Conservation (phyloP, 306 rosid genomes). For the Cicer chorassanicum region DNA sequence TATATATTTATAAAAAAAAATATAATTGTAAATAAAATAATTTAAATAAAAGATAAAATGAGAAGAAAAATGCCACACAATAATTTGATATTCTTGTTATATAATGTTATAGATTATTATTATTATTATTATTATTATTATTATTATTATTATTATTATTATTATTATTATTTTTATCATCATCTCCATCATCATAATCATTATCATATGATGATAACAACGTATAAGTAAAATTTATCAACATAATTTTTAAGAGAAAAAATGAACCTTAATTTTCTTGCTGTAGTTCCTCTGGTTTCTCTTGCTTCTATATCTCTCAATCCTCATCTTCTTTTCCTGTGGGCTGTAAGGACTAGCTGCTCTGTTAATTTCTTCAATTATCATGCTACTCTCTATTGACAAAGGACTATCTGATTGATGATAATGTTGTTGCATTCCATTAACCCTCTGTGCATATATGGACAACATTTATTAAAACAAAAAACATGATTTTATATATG, state of each 20-base stretch:
- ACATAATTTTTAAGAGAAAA: not conserved
- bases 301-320: slow-evolving; percentile 81
- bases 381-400: slow-evolving; percentile 77
- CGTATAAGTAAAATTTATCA: too few relatives aligned
- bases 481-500: not conserved
- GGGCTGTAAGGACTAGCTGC: slow-evolving; percentile 76
- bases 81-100: too few relatives aligned
- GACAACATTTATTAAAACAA: not conserved
- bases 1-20: too few relatives aligned
- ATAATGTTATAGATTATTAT: too few relatives aligned
- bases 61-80: too few relatives aligned
- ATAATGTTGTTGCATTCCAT: slow-evolving; percentile 45
- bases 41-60: too few relatives aligned
- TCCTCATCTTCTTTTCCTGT: slow-evolving; percentile 82
- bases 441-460: slow-evolving; percentile 48
- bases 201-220: too few relatives aligned
- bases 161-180: too few relatives aligned
- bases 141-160: too few relatives aligned
- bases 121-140: too few relatives aligned
- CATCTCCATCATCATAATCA: too few relatives aligned
- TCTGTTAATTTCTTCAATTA: slow-evolving; percentile 84
- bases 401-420: slow-evolving; percentile 59
- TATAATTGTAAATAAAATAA: too few relatives aligned
- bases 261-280: slow-evolving; percentile 88
- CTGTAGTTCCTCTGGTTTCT: slow-evolving; percentile 84